Base-by-base conservation (phyloP, 78 protist species). In the Cyanophora paradoxa region DNA sequence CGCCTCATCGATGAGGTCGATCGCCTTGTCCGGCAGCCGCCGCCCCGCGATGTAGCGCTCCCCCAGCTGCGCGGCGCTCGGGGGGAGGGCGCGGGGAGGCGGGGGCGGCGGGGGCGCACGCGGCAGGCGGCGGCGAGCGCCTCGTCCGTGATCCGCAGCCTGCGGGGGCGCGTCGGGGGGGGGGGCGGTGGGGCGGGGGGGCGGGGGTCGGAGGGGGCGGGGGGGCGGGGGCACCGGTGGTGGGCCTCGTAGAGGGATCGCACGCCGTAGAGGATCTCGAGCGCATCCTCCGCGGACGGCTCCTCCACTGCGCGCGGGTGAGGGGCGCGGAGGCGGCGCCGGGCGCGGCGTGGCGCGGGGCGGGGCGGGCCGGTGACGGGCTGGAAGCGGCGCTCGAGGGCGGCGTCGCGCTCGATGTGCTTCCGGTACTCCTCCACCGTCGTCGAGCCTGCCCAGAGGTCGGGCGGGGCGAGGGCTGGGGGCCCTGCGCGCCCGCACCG, bases 11-110 rank as follows among this genome's bases (percentile, higher is more conserved):
- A 82, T 36, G 14, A 97, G 83, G 76, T 97, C 99, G 54, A 97
- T 97, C 20, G 98, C 96, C 75, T 92, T 93, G 86, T 97, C 99
- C 1, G 99, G 99, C 40, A 94, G 91, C 89, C 85, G 90, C 34
- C 99, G 84, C 39, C 78, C 75, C 7, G 89, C 63, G 78, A 97
- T 91, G 86, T 97, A 95, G 5, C 99, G 87, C 52, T 71, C 62
- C 40, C 96, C 46, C 24, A 93, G 87, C 72, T 74, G 82, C 3
- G 93, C 98, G 0, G 99, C 97, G n/a, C n/a, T n/a, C n/a, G n/a
- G n/a, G n/a, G n/a, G n/a, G n/a, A n/a, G n/a, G n/a, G n/a, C n/a
- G n/a, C n/a, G n/a, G n/a, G n/a, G n/a, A n/a, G n/a, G n/a, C n/a
- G n/a, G n/a, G n/a, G n/a, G n/a, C n/a, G n/a, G n/a, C n/a, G n/a